These are phyloP conservation scores for Botrytis elliptica DNA, from an alignment of 2,329 filamentous ascomycete species.

Conservation along the genomic window DNA sequence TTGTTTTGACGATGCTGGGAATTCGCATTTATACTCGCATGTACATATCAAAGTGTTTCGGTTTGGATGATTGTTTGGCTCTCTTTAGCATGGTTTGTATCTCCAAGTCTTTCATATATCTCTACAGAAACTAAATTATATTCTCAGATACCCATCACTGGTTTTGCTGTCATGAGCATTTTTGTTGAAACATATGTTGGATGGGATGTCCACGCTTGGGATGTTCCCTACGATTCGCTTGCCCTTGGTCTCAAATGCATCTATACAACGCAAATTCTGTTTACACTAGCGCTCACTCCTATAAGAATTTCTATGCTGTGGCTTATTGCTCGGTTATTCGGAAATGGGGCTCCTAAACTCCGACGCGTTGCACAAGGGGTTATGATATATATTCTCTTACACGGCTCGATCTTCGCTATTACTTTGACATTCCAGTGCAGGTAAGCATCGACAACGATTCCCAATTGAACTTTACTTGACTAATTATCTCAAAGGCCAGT, in stretches of 20 bases:
- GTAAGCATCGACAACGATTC: neutral
- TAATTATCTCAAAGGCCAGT: neutral
- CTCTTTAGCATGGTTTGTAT: neutral
- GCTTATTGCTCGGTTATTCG: neutral
- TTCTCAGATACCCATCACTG: neutral
- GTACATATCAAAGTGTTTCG: neutral
- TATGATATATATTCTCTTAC: neutral
- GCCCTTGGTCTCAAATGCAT: neutral
- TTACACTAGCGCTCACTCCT: neutral
- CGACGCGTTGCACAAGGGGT: neutral
- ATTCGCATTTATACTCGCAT: neutral
- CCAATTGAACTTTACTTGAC: neutral
- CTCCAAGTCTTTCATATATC: too few relatives aligned
- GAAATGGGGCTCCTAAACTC: neutral
- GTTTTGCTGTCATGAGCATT: neutral
- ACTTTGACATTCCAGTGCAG: constrained; percentile 4
- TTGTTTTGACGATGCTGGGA: neutral
- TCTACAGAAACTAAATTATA: neutral
- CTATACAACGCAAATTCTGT: neutral
- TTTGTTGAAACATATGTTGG: neutral
- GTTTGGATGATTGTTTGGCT: neutral
- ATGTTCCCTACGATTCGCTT: neutral
- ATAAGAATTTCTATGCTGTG: neutral
- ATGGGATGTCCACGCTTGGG: constrained; percentile 4
- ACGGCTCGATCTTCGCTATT: neutral